Evolutionary conservation across 2,329 filamentous ascomycete species (phyloP), one percentile per base, ranked within the genome.

Genomic region (Colletotrichum neosansevieriae): DNA sequence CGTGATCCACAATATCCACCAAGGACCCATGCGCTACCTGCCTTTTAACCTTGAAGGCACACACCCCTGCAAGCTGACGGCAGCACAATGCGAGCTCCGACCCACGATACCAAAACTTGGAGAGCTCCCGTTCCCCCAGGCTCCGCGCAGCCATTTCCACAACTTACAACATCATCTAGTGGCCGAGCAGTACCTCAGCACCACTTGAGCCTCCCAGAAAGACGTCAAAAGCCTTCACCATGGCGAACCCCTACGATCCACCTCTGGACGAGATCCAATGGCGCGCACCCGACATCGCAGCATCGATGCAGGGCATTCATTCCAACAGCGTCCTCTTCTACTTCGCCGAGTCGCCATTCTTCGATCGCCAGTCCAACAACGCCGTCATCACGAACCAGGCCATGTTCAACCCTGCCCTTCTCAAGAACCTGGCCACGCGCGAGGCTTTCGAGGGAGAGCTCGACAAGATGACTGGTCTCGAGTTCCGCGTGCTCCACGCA

Each of bases 181-280:
- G 29, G 12, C 47, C n/a, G 7, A 12, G 21, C 4, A 38, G 3
- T n/a, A n/a, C 6, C 32, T 17, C 13, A 53, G 11, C 24, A 51
- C 13, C n/a, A 17, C 13, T 38, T 15, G 36, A 38, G 7, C 21
- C 24, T 19, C 5, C 0, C 24, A 17, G 15, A 40, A 34, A 47
- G 2, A n/a, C 17, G n/a, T 15, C 60, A 12, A n/a, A 40, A n/a
- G 1, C 32, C 47, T 17, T 12, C 15, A 38, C 19, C 60, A 86
- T 86, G 83, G 76, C 78, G 24, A 77, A 80, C 49, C 78, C 82
- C 15, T 81, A 82, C 73, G 85, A 87, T 1, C 82, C 84, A 2
- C 84, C 86, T 6, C 82, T 91, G 69, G 89, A 91, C 76, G 89
- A 92, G 81, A 90, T 91, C 69, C 87, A 89, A 82, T 92, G 89